phyloP scores from a whole-genome alignment of 345 rosid species.

The Nephelium lappaceum region DNA sequence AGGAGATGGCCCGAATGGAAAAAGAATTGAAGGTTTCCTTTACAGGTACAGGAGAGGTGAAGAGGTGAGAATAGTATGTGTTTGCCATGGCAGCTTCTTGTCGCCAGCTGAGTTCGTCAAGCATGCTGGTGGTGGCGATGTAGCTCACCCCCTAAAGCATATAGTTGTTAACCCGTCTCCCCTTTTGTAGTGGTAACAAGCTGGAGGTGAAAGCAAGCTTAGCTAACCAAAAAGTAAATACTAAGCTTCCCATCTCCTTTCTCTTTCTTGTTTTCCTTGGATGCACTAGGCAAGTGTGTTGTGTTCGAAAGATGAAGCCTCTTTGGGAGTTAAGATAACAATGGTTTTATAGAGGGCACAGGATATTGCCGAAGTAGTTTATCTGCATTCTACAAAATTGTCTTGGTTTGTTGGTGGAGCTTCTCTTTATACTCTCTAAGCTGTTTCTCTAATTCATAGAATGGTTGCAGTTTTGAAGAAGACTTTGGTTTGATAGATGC shows the following conservation, averaged over 20 bases:
- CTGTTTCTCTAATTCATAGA: background rate
- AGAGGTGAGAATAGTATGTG: conserved; percentile 80
- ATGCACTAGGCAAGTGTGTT: conserved; percentile 15
- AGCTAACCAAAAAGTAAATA: conserved; percentile 11
- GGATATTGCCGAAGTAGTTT: background rate
- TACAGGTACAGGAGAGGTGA: conserved; percentile 75
- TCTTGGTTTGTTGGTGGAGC: background rate
- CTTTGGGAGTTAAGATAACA: background rate
- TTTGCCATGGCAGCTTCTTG: conserved; percentile 85
- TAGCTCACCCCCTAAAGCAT: conserved; percentile 74
- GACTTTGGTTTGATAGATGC: background rate
- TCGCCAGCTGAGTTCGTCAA: conserved; percentile 83
- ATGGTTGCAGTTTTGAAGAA: background rate
- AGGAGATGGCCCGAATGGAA: conserved; percentile 79
- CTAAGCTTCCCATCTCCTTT: background rate
- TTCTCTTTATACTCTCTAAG: background rate
- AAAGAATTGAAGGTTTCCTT: conserved; percentile 79
- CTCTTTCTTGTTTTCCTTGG: background rate
- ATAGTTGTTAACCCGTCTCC: conserved; percentile 69
- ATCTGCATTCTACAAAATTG: background rate
- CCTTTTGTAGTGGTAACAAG: conserved; percentile 31
- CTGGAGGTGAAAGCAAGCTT: background rate
- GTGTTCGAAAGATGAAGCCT: conserved; percentile 1
- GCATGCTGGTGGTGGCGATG: conserved; percentile 80
- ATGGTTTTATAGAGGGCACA: conserved; percentile 8